Base-by-base conservation (phyloP, 2,329 filamentous ascomycete genomes). In the Monosporascus sp. region DNA sequence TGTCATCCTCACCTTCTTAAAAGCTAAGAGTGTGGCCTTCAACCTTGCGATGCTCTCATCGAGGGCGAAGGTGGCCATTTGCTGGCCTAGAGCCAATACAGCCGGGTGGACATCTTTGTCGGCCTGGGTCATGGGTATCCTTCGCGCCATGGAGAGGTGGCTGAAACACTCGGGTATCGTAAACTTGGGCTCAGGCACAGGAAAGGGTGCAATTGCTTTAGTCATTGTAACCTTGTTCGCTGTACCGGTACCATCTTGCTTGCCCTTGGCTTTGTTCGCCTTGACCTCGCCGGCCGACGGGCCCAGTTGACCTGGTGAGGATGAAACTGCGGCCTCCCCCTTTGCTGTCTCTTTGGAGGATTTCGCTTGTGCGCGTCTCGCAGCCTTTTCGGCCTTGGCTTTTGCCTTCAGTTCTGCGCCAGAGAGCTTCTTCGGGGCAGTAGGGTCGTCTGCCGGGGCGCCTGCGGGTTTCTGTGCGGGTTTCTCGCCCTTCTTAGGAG, bases 311-410 rank as follows among this genome's bases (percentile, higher is more conserved):
- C 69, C 66, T 52, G 70, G 61, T 8, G 60, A 43, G 7, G 60
- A 61, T 9, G 64, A 62, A 27, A 61, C 57, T 64, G 72, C 58
- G 52, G 69, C 60, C 50, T 70, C 60, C 58, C 70, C 65, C 11
- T 72, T 72, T 20, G 69, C 68, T 52, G 70, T 71, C 2, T 75
- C 71, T 57, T 80, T 80, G 4, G 78, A 75, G 31, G 76, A 75
- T 67, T 87, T 90, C 63, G 79, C 83, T 65, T 85, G 85, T 48
- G 88, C 90, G 74, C 93, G 82, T 56, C 90, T 81, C 47, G 91
- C 91, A 50, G 89, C 88, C 75, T 97, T 97, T 69, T 97, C 93
- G 35, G 90, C 92, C 70, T 96, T 93, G 56, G 88, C 87, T 68
- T 84, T 85, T 64, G 92, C 93, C 74, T 97, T 97, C 65, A 96